Evolutionary conservation across 2,329 filamentous ascomycete species (phyloP).

Genomic region (Dendryphion nanum): DNA sequence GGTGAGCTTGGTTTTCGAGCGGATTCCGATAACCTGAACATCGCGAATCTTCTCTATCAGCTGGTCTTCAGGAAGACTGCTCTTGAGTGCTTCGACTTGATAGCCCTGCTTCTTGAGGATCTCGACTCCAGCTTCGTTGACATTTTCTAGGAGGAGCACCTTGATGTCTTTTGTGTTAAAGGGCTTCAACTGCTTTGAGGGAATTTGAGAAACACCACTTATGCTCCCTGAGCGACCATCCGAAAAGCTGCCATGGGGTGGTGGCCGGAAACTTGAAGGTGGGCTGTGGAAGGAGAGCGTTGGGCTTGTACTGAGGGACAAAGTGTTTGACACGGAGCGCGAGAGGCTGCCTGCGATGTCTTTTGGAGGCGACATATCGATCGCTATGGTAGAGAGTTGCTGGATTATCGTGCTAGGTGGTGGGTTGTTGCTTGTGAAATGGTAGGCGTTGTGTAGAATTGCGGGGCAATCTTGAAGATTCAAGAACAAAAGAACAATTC

Average conservation of each 20-base stretch:
- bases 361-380: conserved; percentile 33
- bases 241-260: conserved; percentile 33
- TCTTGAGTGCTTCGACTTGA: conserved; percentile 90
- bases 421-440: not conserved
- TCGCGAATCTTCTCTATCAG: conserved; percentile 98
- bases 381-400: not conserved
- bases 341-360: conserved; percentile 37
- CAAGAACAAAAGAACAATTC: too few relatives aligned
- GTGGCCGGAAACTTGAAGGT: conserved; percentile 54
- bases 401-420: not conserved
- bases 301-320: conserved; percentile 73
- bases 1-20: conserved; percentile 94
- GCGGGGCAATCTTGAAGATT: too few relatives aligned
- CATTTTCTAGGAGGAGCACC: conserved; percentile 91
- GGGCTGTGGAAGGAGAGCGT: conserved; percentile 72
- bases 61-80: conserved; percentile 85
- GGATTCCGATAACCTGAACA: conserved; percentile 95
- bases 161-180: conserved; percentile 97
- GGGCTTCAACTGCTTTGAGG: conserved; percentile 80
- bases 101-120: conserved; percentile 86
- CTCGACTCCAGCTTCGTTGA: conserved; percentile 84
- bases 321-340: conserved; percentile 56
- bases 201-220: conserved; percentile 21
- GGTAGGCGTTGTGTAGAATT: too few relatives aligned
- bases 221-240: conserved; percentile 38